Conservation (phyloP, 208 protist species). For the Crithidia expoeki region DNA sequence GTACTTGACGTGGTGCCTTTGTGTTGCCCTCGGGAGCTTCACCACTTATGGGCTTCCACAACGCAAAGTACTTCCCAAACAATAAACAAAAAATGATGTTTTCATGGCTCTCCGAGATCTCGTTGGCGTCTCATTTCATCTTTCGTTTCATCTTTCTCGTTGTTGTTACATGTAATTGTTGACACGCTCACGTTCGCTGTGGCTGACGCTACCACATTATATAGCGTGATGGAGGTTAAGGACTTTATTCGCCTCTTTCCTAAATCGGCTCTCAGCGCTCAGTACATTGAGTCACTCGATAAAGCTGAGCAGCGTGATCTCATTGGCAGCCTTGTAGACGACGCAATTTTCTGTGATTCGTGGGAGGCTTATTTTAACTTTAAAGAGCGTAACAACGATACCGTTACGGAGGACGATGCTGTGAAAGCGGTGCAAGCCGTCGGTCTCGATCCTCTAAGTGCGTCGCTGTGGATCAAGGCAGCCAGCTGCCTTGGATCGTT, state of each 20-base stretch:
- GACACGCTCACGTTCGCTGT: not conserved
- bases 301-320: constrained; percentile 52
- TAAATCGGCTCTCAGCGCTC: constrained; percentile 52
- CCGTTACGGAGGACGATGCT: constrained; percentile 60
- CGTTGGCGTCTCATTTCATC: not conserved
- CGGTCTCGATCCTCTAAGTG: constrained; percentile 78
- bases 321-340: constrained; percentile 60
- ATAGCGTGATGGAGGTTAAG: constrained; percentile 12
- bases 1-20: too few relatives aligned
- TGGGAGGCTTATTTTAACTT: constrained; percentile 84
- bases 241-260: constrained; percentile 31
- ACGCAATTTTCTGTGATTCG: constrained; percentile 76
- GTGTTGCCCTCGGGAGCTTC: too few relatives aligned
- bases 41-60: too few relatives aligned
- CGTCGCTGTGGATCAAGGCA: constrained; percentile 67
- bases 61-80: too few relatives aligned
- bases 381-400: constrained; percentile 44
- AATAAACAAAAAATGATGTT: too few relatives aligned
- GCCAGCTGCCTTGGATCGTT: constrained; percentile 36
- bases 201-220: not conserved
- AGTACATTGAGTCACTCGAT: constrained; percentile 50
- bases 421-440: constrained; percentile 71
- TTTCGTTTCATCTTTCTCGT: not conserved
- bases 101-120: too few relatives aligned
- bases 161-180: not conserved